Evolutionary conservation across 2,329 filamentous ascomycete genomes (phyloP).

Genomic region (Penicillium sp.): DNA sequence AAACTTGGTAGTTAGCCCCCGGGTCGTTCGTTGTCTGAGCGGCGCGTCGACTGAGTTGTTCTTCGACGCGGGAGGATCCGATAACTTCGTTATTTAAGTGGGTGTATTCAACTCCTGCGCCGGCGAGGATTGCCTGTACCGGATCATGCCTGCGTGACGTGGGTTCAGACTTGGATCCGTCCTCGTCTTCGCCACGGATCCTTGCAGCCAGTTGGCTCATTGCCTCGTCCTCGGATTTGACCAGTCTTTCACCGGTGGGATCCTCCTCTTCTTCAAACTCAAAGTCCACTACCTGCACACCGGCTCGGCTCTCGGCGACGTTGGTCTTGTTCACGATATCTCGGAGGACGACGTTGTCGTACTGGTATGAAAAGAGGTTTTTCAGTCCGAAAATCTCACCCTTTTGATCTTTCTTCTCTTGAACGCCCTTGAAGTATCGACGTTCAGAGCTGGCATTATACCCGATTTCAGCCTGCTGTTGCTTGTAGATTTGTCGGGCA

Average conservation of each 20-base stretch:
- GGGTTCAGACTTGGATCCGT: constrained; percentile 13
- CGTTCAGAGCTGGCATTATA: constrained; percentile 91
- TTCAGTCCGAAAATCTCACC: constrained; percentile 90
- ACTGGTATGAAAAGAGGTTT: constrained; percentile 82
- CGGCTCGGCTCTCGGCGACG: constrained; percentile 85
- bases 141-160: constrained; percentile 62
- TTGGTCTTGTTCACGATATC: constrained; percentile 99
- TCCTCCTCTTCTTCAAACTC: constrained; percentile 63
- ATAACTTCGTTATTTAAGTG: constrained; percentile 96
- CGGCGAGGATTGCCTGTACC: constrained; percentile 82
- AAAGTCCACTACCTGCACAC: constrained; percentile 75
- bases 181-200: constrained; percentile 47
- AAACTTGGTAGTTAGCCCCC: constrained; percentile 35
- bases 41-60: constrained; percentile 74
- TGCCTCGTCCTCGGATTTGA: constrained; percentile 62
- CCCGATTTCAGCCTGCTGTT: constrained; percentile 96
- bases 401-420: constrained; percentile 75
- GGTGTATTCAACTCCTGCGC: constrained; percentile 88
- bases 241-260: constrained; percentile 41
- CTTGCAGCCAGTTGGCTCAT: constrained; percentile 70
- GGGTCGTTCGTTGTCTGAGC: constrained; percentile 45
- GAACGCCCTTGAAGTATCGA: constrained; percentile 92
- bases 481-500: constrained; percentile 95
- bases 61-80: constrained; percentile 88
- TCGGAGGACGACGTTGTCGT: constrained; percentile 75